A percentile compares a stretch with the other conserved stretches of the same genome.
These are phyloP conservation scores for Durio zibethinus DNA, from an alignment of 345 rosid species.

Conservation along the genomic window DNA sequence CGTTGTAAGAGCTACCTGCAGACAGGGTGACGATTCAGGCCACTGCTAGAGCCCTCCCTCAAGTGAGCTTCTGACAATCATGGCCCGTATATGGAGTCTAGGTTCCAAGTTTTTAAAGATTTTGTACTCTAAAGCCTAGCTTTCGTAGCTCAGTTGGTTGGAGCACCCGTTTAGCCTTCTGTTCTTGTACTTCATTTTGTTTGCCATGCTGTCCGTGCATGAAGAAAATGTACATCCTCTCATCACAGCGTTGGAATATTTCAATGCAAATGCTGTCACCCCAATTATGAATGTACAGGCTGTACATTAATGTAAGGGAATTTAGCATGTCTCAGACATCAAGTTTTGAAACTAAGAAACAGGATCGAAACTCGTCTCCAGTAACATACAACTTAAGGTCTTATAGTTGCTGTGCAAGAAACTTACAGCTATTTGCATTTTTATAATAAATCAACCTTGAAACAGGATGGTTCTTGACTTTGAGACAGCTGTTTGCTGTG, in stretches of 20 bases:
- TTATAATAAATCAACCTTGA: background rate
- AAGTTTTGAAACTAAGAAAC: background rate
- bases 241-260: no score
- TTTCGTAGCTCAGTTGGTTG: slow-evolving; percentile 87
- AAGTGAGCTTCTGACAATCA: slow-evolving; percentile 25
- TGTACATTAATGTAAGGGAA: background rate
- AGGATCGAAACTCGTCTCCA: background rate
- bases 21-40: background rate
- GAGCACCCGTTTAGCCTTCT: slow-evolving; percentile 96
- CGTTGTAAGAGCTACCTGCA: background rate
- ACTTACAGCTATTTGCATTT: background rate
- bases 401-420: background rate
- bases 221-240: no score
- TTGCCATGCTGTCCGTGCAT: no score
- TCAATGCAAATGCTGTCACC: background rate
- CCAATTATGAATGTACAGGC: background rate
- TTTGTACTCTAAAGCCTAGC: no score
- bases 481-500: no score
- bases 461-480: background rate
- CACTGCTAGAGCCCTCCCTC: background rate
- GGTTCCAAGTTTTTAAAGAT: no score
- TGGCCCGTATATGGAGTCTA: no score
- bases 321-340: background rate
- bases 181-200: no score
- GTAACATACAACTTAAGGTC: background rate